Conservation (phyloP, 176 grass and related monocot genomes). For the Phoenix roebelenii region DNA sequence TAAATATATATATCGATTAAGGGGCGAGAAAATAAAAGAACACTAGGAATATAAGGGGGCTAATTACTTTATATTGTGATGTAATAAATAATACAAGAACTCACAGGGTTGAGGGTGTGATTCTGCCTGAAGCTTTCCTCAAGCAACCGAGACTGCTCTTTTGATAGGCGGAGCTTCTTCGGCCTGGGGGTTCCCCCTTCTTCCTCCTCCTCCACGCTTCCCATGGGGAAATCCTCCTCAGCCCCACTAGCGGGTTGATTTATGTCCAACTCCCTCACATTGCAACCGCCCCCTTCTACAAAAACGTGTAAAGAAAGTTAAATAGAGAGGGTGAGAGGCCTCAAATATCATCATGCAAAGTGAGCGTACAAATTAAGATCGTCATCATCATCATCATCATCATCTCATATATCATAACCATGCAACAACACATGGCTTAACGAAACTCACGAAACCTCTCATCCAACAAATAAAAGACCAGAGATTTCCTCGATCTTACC, state of each 20-base stretch:
- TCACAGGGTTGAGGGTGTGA: slow-evolving; percentile 76
- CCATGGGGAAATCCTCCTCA: slow-evolving; percentile 63
- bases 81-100: not conserved
- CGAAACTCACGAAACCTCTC: not conserved
- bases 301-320: no score
- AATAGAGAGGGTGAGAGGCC: no score
- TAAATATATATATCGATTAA: no score
- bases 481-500: slow-evolving; percentile 29
- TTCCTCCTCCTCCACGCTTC: slow-evolving; percentile 26
- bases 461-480: no score
- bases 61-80: no score
- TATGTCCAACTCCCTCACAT: slow-evolving; percentile 81
- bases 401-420: no score
- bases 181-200: slow-evolving; percentile 39
- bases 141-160: slow-evolving; percentile 78
- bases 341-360: no score
- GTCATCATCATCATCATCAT: no score
- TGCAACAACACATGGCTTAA: no score
- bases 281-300: slow-evolving; percentile 45
- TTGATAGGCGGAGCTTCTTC: slow-evolving; percentile 89
- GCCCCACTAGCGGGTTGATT: slow-evolving; percentile 77
- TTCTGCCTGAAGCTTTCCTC: slow-evolving; percentile 93
- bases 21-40: no score
- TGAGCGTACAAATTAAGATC: no score
- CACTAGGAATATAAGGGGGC: no score